Conservation (phyloP, 2,329 filamentous ascomycete species). For the Zymoseptoria crescenta region DNA sequence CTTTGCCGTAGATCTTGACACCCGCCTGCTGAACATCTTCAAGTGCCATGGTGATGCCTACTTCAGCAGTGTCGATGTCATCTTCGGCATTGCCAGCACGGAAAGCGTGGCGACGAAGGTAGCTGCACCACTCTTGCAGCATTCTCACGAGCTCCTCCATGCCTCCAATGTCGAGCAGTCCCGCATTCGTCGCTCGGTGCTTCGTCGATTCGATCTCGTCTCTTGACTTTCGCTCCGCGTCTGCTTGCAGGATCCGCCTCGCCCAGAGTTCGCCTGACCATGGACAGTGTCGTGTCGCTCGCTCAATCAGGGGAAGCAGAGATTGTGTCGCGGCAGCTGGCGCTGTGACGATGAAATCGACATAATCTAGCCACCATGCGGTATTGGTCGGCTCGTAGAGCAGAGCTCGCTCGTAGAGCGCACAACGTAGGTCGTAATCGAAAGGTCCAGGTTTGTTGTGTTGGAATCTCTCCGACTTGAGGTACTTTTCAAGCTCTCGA, state of each 20-base stretch:
- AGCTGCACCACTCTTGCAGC: constrained; percentile 90
- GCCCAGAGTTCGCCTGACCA: constrained; percentile 91
- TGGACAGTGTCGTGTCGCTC: constrained; percentile 82
- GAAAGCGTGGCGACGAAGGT: constrained; percentile 79
- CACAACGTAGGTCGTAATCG: constrained; percentile 47
- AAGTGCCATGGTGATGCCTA: constrained; percentile 76
- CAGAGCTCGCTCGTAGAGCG: constrained; percentile 71
- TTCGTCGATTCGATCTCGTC: constrained; percentile 82
- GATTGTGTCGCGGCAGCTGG: constrained; percentile 26
- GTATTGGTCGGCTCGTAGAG: constrained; percentile 65
- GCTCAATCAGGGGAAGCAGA: constrained; percentile 64
- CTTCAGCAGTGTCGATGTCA: constrained; percentile 76
- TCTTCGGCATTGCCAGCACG: constrained; percentile 66
- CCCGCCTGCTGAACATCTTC: constrained; percentile 75
- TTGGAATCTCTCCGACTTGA: constrained; percentile 69
- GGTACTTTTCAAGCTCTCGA: constrained; percentile 55
- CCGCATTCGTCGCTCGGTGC: constrained; percentile 79
- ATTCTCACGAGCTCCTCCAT: constrained; percentile 86
- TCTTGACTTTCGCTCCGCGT: constrained; percentile 68
- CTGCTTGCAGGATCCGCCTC: constrained; percentile 75
- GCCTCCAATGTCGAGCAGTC: constrained; percentile 74
- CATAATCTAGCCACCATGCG: constrained; percentile 73
- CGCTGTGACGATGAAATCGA: constrained; percentile 59
- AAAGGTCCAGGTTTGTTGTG: constrained; percentile 47
- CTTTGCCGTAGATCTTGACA: constrained; percentile 65